Evolutionary conservation across 2,329 filamentous ascomycete genomes (phyloP), one percentile per base, ranked within the genome.

Genomic region (Hortaea werneckii): DNA sequence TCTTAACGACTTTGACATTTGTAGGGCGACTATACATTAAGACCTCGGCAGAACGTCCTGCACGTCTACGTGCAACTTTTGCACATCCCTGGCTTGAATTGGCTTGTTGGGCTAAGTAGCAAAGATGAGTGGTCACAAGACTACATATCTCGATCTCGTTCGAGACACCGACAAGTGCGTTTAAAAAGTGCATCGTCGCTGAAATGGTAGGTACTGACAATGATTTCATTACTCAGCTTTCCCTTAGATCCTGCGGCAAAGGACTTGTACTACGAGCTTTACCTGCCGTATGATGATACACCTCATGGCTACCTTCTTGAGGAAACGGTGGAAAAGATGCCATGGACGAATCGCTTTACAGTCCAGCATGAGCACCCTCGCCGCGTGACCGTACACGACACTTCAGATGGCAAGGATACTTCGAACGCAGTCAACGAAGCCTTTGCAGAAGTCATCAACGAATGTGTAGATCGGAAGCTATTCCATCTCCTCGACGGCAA

Each of bases 401-500:
- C 75, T 10, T 63, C 71, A n/a, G 79, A 75, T 1, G 78, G 80
- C 41, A 64, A 69, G 9, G 73, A 79, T 52, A 80, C 87, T 40
- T 86, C 77, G 38, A 65, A 68, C 2, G 60, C 70, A 6, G 60
- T 79, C 27, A 69, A 68, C 4, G 65, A 69, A 37, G 80, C 87
- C 5, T 73, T 82, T 38, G 61, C 70, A 1, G 76, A 82, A 55
- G 84, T 87, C 73, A 79, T 82, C n/a, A 67, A 76, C 27, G 73
- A 75, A 3, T 48, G 48, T 28, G 45, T 54, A n/a, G 52, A 54
- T n/a, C 29, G 42, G 10, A 69, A 75, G 10, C 77, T 76, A 1
- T 95, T 95, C 60, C 69, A 76, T 27, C 71, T 92, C 1, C 73
- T 95, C 6, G 69, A 70, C 27, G 82, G 83, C 47, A 92, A 87